Conservation (phyloP, 108 stramenopile species). For the Parietichytrium sp. region DNA sequence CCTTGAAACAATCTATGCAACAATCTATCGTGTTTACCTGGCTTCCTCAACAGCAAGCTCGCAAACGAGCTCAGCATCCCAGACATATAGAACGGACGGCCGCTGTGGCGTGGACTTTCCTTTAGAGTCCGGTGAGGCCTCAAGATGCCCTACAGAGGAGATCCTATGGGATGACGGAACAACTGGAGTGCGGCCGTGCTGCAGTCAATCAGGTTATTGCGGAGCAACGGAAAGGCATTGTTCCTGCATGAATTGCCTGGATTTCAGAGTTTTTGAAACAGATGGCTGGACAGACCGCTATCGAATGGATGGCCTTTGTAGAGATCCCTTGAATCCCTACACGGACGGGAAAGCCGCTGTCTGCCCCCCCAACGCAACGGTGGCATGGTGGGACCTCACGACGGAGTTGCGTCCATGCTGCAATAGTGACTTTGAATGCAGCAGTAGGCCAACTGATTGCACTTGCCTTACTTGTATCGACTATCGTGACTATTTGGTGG, state of each 20-base stretch:
- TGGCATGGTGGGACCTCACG: background rate
- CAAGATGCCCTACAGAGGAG: conserved; percentile 9
- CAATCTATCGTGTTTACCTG: background rate
- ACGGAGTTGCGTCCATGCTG: conserved; percentile 17
- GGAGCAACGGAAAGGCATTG: background rate
- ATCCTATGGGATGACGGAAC: conserved; percentile 38
- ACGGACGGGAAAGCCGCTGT: background rate
- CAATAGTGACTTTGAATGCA: background rate
- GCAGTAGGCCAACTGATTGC: background rate
- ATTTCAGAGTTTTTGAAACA: background rate
- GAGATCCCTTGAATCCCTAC: background rate
- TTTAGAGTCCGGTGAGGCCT: background rate
- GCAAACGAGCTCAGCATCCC: background rate
- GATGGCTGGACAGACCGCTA: background rate
- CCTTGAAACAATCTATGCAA: background rate
- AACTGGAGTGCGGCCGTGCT: conserved; percentile 12
- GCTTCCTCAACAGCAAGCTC: background rate
- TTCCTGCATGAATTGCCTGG: conserved; percentile 9
- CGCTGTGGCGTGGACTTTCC: background rate
- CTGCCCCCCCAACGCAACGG: background rate
- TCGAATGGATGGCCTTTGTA: background rate
- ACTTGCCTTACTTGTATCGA: conserved; percentile 2
- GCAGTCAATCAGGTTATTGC: background rate
- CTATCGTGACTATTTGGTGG: background rate
- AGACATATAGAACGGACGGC: conserved; percentile 9